phyloP scores from a whole-genome alignment of 2,329 filamentous ascomycete species.

The Fusarium sterilihyphosum region DNA sequence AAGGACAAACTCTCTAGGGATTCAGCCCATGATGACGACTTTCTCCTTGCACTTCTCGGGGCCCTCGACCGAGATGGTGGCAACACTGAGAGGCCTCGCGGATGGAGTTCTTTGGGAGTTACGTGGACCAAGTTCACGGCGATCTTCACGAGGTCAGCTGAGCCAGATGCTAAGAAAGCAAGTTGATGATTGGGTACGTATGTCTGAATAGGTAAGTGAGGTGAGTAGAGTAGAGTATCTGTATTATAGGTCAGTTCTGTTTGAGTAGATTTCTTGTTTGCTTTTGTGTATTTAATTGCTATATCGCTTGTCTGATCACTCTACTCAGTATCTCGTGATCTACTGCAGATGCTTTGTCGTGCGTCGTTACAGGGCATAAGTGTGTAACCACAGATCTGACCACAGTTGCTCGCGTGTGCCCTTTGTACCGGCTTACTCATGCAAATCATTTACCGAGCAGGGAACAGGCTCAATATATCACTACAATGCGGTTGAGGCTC shows the following conservation, averaged over 20 bases:
- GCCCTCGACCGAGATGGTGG: neutral
- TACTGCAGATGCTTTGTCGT: conserved; percentile 6
- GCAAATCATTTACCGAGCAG: neutral
- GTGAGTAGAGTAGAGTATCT: neutral
- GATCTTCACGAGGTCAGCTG: neutral
- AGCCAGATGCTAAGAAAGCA: neutral
- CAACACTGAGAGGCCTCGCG: neutral
- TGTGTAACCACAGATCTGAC: neutral
- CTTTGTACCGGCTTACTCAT: neutral
- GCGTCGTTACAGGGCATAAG: conserved; percentile 3
- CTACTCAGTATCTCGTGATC: conserved; percentile 7
- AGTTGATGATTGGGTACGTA: neutral
- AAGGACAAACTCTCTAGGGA: neutral
- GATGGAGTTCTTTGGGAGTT: neutral
- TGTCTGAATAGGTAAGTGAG: neutral
- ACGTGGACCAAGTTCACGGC: neutral
- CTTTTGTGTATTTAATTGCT: neutral
- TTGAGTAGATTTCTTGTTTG: neutral
- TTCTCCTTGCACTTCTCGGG: conserved; percentile 1
- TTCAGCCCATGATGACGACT: neutral
- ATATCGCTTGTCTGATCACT: neutral
- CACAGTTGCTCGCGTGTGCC: neutral
- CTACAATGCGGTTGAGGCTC: neutral
- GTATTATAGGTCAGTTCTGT: neutral
- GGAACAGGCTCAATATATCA: neutral